Evolutionary conservation across 306 rosid species (phyloP).

Genomic region (Sphenostylis stenocarpa): DNA sequence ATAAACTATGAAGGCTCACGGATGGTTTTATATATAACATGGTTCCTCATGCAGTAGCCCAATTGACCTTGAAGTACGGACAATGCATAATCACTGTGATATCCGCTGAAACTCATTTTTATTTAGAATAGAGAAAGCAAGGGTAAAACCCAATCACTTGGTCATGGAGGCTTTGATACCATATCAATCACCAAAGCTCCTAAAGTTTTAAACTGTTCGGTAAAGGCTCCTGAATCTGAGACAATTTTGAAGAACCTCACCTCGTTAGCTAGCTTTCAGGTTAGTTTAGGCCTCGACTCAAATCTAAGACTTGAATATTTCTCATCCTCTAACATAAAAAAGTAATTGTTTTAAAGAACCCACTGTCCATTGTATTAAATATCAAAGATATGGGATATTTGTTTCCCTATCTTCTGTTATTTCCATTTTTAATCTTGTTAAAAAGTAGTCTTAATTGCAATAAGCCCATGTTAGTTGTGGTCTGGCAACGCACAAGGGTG

Average conservation of each 20-base stretch:
- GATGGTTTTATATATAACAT: constrained; percentile 3
- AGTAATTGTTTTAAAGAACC: not conserved
- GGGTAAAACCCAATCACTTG: not conserved
- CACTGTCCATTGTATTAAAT: too few relatives aligned
- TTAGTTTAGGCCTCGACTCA: not conserved
- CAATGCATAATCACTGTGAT: not conserved
- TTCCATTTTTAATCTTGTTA: not conserved
- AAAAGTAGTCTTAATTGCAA: too few relatives aligned
- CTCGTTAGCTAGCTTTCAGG: not conserved
- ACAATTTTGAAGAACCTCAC: not conserved
- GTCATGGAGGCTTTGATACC: not conserved
- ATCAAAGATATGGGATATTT: not conserved
- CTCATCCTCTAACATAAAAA: not conserved
- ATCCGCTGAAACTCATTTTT: not conserved
- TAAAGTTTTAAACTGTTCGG: not conserved
- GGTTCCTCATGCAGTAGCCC: not conserved
- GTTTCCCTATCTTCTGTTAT: not conserved
- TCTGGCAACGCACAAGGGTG: too few relatives aligned
- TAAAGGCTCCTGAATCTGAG: not conserved
- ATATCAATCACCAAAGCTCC: not conserved
- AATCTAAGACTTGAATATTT: not conserved
- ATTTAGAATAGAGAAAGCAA: not conserved
- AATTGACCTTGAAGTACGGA: not conserved
- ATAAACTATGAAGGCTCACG: not conserved
- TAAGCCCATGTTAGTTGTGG: too few relatives aligned